Base-by-base conservation (phyloP, 148 eudicot species). In the Silene latifolia region DNA sequence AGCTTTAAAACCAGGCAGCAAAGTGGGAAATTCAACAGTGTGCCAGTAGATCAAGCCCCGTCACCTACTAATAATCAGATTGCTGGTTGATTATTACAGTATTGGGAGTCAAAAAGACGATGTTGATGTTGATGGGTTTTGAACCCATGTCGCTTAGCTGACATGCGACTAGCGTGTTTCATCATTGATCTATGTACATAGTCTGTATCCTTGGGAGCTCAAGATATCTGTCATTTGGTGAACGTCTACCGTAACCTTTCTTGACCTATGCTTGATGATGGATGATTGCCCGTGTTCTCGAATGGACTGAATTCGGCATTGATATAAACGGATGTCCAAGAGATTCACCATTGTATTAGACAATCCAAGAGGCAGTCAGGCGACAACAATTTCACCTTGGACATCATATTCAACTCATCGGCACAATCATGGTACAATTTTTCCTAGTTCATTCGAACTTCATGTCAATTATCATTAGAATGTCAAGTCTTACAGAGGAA, bases 1-100 rank as follows among this genome's bases (percentile, higher is more conserved):
- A 83, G 96, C 83, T 87, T 89, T 72, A 89, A 89, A 75, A 80
- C 72, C 39, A 81, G 91, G 83, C 89, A 88, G 54, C 72, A 63
- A 60, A 91, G 93, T 64, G 91, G 89, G 59, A 91, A 91, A 68
- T 86, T 91, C 74, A 82, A 67, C 68, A 84, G 23, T 70, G 89
- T 73, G 19, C 79, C 81, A 7, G 72, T 82, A 27, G 86, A 90
- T 71, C 86, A 81, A 74, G 66, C 24, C 56, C 84, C 82, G 42
- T 77, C 91, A 70, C 88, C 89, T 57, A 71, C 87, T 11, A 82
- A 82, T 75, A 57, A 67, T 77, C 51, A 35, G 32, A 25, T n/a
- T 70, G 69, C 69, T 66, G 46, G n/a, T 13, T 6, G 12, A 53
- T 74, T 27, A 57, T 42, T 60, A 39, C 44, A 39, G 8, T 39